Evolutionary conservation across 495 filamentous ascomycete species (phyloP), one percentile per base, ranked within the genome.

Genomic region (Trichoderma gamsii): DNA sequence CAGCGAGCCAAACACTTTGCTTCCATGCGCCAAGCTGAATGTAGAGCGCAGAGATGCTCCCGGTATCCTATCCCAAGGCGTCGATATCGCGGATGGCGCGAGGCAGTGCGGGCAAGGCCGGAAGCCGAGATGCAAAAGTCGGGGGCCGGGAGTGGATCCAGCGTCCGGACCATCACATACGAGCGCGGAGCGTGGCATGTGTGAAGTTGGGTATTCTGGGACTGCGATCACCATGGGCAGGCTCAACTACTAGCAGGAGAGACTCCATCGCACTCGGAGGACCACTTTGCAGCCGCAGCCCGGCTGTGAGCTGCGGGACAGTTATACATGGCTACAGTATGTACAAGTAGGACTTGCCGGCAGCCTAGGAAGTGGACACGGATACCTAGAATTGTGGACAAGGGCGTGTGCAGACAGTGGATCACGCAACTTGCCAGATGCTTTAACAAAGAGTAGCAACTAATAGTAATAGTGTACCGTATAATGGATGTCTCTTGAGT

Each of bases 261-360:
- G 52, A 61, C 11, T 11, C 25, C 52, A n/a, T 9, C 29, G 56
- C 27, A 13, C 27, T 61, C 23, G 23, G 56, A 32, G 21, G 18
- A 12, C 9, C 51, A 23, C 13, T 49, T n/a, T 49, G 21, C 51
- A 56, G n/a, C 51, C 21, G 51, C 51, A 56, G 51, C 51, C 51
- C 51, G 51, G 51, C 51, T 56, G 51, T 56, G 51, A 29, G 56
- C 23, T 61, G 56, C 23, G 56, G 23, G 56, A 11, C 56, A 61
- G 27, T 12, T 25, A 32, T 18, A 61, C 35, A 38, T 38, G 35
- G 35, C 35, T 9, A 18, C 29, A 29, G 29, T 29, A n/a, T 49
- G n/a, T n/a, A n/a, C n/a, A n/a, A n/a, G n/a, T 49, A 49, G 44
- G 44, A 16, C 44, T n/a, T 15, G 15, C 44, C 44, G 44, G 44